phyloP scores from a whole-genome alignment of 2,329 filamentous ascomycete genomes.

The Plectosphaerella plurivora region DNA sequence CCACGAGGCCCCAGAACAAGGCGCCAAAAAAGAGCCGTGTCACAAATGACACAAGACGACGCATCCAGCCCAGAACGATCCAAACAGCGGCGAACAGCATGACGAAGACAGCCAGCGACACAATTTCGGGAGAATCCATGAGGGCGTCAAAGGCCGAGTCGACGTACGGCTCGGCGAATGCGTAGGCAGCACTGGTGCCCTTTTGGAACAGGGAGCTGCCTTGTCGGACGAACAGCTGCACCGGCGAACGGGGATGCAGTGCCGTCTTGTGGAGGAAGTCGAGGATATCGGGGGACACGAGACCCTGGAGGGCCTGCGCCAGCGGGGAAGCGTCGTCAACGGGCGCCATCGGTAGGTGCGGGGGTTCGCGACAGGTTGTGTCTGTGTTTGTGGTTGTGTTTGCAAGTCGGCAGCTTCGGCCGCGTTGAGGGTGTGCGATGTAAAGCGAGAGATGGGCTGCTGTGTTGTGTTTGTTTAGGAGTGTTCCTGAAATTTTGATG shows the following conservation, averaged over 20 bases:
- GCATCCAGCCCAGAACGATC: constrained; percentile 66
- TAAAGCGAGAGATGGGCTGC: no score
- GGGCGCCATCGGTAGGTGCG: constrained; percentile 18
- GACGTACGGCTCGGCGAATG: constrained; percentile 37
- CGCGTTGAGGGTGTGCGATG: neutral
- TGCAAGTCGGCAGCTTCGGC: neutral
- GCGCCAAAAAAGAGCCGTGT: constrained; percentile 61
- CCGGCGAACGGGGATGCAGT: constrained; percentile 38
- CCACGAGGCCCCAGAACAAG: constrained; percentile 59
- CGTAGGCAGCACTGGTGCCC: constrained; percentile 26
- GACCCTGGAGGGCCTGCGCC: constrained; percentile 28
- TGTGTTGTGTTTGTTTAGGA: no score
- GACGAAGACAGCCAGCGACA: constrained; percentile 42
- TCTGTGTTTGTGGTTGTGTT: neutral
- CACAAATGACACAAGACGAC: constrained; percentile 72
- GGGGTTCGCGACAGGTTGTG: neutral
- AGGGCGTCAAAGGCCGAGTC: constrained; percentile 30
- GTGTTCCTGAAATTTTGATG: no score
- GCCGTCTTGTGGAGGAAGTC: constrained; percentile 41
- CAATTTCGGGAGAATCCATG: constrained; percentile 35
- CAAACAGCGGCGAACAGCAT: constrained; percentile 55
- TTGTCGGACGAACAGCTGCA: constrained; percentile 34
- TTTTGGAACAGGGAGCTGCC: constrained; percentile 22
- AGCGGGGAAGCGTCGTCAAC: constrained; percentile 17
- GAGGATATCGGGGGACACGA: constrained; percentile 41